Evolutionary conservation across 2,329 filamentous ascomycete genomes (phyloP), one percentile per base, ranked within the genome.

Genomic region (Aspergillus spinulosporus): DNA sequence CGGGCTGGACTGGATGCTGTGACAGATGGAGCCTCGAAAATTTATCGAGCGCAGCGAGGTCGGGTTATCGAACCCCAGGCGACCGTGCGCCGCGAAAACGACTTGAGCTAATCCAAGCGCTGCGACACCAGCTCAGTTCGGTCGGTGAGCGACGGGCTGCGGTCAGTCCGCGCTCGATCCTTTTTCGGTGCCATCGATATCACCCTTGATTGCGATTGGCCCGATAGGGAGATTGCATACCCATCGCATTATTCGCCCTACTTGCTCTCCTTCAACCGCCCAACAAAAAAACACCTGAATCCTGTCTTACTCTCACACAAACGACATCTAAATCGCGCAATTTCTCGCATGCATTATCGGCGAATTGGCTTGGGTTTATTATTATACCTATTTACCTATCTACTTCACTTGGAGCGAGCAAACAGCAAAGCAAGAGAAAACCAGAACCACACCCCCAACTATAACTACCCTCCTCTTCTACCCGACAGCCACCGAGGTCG

Each of bases 1-100:
- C 71, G 93, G 93, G 4, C 77, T 94, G 68, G 90, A 88, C 12
- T 99, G 94, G 94, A 97, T 97, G 93, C 62, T 76, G 51, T 76
- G 58, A 67, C 61, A 57, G 60, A 31, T 6, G 2, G 29, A 21
- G 49, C 7, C 26, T 28, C 3, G 5, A n/a, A 45, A 52, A 37
- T 5, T 28, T 28, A 5, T 44, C 12, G 32, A 52, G 31, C 32
- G 37, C 37, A 45, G 32, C 32, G 39, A 15, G 29, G 31, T 32
- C 39, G 44, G 44, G 26, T 29, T n/a, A 8, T 11, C n/a, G 42
- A 26, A 42, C 46, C 32, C 14, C 43, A 45, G 43, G 34, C 26
- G 34, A 47, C 15, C 28, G 26, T 48, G 21, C 34, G 21, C n/a
- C 15, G 40, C 31, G 32, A 34, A 40, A 46, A 21, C 14, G 8